These are phyloP conservation scores for Russula virescens DNA, from an alignment of 768 basidiomycete genomes.

Conservation along the genomic window DNA sequence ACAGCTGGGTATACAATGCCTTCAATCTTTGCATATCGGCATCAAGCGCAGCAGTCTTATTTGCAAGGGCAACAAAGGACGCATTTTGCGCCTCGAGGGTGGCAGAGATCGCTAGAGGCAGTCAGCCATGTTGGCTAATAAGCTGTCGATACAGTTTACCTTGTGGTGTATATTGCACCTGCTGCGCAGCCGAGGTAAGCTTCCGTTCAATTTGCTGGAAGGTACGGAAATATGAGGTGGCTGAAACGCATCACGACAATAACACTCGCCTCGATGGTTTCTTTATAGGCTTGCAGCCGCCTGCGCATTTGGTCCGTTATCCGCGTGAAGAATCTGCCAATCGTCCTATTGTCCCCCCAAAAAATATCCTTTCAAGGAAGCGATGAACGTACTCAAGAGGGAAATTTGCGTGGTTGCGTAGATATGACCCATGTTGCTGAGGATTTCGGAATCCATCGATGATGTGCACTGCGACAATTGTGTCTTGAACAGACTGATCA, in stretches of 20 bases:
- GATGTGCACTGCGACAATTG: slow-evolving; percentile 68
- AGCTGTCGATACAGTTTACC: slow-evolving; percentile 37
- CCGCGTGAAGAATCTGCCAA: slow-evolving; percentile 60
- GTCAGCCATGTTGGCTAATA: slow-evolving; percentile 6
- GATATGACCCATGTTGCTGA: slow-evolving; percentile 59
- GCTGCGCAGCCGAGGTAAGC: slow-evolving; percentile 57
- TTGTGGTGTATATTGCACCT: slow-evolving; percentile 68
- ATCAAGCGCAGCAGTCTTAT: slow-evolving; percentile 68
- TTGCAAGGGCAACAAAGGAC: slow-evolving; percentile 70
- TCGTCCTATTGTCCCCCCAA: neutral
- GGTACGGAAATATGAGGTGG: neutral
- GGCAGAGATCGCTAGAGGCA: slow-evolving; percentile 53
- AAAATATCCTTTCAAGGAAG: neutral
- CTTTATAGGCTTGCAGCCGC: slow-evolving; percentile 70
- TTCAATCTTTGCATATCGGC: slow-evolving; percentile 75
- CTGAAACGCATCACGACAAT: neutral
- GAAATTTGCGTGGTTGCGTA: slow-evolving; percentile 77
- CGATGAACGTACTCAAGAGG: slow-evolving; percentile 60
- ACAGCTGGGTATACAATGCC: slow-evolving; percentile 65
- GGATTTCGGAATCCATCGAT: slow-evolving; percentile 75
- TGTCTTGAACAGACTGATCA: slow-evolving; percentile 75
- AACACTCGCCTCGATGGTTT: slow-evolving; percentile 57
- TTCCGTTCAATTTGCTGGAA: slow-evolving; percentile 78
- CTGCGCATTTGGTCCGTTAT: slow-evolving; percentile 68
- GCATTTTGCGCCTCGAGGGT: slow-evolving; percentile 77